Evolutionary conservation across 441 rosid species (phyloP).

Genomic region (Pelargonium cotyledonis): DNA sequence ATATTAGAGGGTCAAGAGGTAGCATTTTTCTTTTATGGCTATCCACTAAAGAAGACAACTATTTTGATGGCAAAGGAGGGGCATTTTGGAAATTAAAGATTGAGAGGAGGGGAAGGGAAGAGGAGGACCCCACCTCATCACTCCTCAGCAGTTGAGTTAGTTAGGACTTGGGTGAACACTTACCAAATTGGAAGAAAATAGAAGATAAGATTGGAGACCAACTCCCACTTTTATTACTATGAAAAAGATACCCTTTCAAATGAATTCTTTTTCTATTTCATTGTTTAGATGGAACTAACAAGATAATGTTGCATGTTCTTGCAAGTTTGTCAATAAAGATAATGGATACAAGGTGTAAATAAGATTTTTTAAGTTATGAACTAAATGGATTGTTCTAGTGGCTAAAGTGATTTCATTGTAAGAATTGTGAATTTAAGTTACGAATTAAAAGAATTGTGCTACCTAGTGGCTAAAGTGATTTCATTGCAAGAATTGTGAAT

Average conservation of each 20-base stretch:
- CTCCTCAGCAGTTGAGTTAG: conserved; percentile 27
- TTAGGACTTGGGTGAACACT: conserved; percentile 16
- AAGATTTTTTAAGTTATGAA: too few species aligned
- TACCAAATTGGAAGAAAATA: neutral
- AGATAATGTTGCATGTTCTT: neutral
- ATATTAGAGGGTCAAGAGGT: conserved; percentile 22
- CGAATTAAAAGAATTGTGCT: too few species aligned
- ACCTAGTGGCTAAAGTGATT: too few species aligned
- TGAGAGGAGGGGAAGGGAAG: neutral
- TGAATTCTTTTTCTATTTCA: neutral
- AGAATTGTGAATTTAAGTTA: too few species aligned
- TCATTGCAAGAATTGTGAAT: too few species aligned
- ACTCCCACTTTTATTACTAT: conserved; percentile 6
- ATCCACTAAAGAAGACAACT: conserved; percentile 3
- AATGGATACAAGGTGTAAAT: too few species aligned
- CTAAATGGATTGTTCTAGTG: too few species aligned
- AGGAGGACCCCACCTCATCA: neutral
- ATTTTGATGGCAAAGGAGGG: conserved; percentile 16
- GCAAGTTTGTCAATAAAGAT: neutral
- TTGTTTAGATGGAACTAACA: neutral
- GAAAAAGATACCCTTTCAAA: neutral
- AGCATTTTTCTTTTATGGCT: conserved; percentile 10
- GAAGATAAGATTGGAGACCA: conserved; percentile 2
- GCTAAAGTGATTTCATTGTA: too few species aligned
- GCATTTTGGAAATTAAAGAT: conserved; percentile 9